These are phyloP conservation scores for Mollisia scopiformis DNA, from an alignment of 2,329 filamentous ascomycete genomes.

Conservation along the genomic window DNA sequence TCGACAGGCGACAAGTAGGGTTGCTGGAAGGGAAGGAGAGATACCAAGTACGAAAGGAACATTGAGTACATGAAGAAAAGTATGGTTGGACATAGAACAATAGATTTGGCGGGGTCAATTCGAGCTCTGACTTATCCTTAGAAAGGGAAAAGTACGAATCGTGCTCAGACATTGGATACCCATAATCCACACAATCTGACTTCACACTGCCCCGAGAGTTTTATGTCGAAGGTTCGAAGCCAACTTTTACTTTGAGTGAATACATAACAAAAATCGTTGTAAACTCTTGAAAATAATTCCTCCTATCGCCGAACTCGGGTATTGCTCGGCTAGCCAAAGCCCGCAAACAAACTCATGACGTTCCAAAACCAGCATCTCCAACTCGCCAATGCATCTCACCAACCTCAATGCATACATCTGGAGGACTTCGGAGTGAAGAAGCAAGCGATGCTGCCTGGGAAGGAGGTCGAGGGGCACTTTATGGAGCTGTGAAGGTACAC, in stretches of 20 bases:
- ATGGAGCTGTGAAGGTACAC: conserved; percentile 67
- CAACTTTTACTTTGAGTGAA: background rate
- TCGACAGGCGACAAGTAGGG: conserved; percentile 72
- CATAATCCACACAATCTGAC: too few species aligned
- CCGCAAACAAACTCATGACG: conserved; percentile 20
- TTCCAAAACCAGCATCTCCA: too few species aligned
- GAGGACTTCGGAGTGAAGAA: conserved; percentile 65
- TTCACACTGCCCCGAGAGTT: background rate
- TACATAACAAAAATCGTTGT: too few species aligned
- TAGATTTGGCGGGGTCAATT: background rate
- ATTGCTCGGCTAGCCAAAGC: conserved; percentile 3
- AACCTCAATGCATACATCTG: conserved; percentile 50
- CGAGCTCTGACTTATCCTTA: background rate
- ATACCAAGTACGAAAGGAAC: conserved; percentile 97
- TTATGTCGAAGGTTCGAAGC: background rate
- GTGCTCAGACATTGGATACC: background rate
- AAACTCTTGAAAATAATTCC: too few species aligned
- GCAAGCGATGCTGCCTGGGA: conserved; percentile 73
- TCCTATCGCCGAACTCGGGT: conserved; percentile 3
- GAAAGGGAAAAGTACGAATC: background rate
- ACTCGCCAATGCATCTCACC: too few species aligned
- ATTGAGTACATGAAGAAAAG: conserved; percentile 55
- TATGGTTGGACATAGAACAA: background rate
- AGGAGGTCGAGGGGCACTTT: conserved; percentile 66
- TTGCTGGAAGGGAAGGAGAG: conserved; percentile 85